Evolutionary conservation across 1,284 basidiomycete genomes (phyloP).

Genomic region (Singerocomus inundabilis): DNA sequence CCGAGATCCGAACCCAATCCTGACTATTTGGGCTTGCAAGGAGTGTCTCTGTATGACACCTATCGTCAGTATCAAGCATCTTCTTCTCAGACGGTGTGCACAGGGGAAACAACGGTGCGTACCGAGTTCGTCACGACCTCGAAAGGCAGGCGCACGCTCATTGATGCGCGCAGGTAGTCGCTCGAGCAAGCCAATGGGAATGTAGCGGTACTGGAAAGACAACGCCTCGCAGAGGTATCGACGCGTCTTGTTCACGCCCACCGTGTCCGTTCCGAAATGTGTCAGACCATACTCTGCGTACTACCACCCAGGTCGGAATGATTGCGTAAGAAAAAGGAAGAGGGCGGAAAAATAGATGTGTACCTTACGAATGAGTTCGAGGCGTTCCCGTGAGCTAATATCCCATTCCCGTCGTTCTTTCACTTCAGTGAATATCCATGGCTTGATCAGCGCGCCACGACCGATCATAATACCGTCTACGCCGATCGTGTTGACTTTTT

Average conservation of each 20-base stretch:
- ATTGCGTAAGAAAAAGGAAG: background rate
- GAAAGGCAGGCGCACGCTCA: conserved; percentile 85
- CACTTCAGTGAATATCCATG: conserved; percentile 96
- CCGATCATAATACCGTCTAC: conserved; percentile 97
- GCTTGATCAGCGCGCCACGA: conserved; percentile 93
- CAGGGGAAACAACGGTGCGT: conserved; percentile 26
- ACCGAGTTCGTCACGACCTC: conserved; percentile 86
- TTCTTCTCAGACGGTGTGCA: background rate
- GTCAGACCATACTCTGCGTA: conserved; percentile 79
- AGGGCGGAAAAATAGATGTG: conserved; percentile 13
- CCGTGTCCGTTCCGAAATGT: conserved; percentile 89
- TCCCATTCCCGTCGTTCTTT: conserved; percentile 94
- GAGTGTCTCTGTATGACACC: conserved; percentile 63
- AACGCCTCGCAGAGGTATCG: conserved; percentile 94
- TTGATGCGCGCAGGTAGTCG: conserved; percentile 80
- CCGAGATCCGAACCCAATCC: conserved; percentile 96
- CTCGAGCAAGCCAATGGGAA: conserved; percentile 94
- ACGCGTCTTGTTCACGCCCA: conserved; percentile 89
- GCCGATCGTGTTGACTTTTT: conserved; percentile 70
- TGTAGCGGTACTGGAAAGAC: conserved; percentile 93
- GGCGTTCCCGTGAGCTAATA: conserved; percentile 86
- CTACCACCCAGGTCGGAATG: conserved; percentile 36
- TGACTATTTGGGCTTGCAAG: conserved; percentile 76
- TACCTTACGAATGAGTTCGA: conserved; percentile 83
- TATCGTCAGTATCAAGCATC: conserved; percentile 1